Conservation (phyloP, 116 monocot species). For the Zostera marina region DNA sequence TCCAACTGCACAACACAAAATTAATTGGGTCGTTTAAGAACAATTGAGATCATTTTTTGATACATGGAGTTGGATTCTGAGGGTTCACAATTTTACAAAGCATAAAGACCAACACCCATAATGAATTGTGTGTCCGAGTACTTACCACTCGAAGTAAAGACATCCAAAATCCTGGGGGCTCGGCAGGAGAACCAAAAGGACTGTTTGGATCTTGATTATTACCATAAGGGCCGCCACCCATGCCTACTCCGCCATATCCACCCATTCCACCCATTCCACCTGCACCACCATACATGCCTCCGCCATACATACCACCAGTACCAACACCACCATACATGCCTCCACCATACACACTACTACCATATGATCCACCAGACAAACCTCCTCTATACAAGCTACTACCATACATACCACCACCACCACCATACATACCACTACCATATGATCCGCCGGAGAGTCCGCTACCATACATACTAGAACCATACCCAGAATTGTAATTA, state of each 20-base stretch:
- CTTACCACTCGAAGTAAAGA: constrained; percentile 50
- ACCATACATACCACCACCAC: constrained; percentile 29
- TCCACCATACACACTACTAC: constrained; percentile 3
- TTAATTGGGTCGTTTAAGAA: neutral
- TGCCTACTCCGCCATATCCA: constrained; percentile 6
- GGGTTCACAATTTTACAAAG: too few species aligned
- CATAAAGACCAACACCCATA: too few species aligned
- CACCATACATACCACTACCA: constrained; percentile 27
- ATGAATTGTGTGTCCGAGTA: neutral
- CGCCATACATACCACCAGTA: constrained; percentile 40
- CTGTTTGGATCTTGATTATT: constrained; percentile 31
- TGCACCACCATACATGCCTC: constrained; percentile 27
- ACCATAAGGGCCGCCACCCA: constrained; percentile 30
- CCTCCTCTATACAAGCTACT: constrained; percentile 26
- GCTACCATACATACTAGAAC: constrained; percentile 31
- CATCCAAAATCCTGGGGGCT: constrained; percentile 50
- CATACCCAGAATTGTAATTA: constrained; percentile 29
- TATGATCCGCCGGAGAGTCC: too few species aligned
- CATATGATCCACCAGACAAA: constrained; percentile 29
- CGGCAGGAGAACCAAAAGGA: constrained; percentile 24
- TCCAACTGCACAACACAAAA: constrained; percentile 37
- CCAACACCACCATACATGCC: constrained; percentile 37
- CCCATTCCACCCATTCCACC: constrained; percentile 23
- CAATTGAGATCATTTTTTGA: neutral
- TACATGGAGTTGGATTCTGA: too few species aligned